Conservation (phyloP, 2,329 filamentous ascomycete genomes). For the Ophiostoma sp. region DNA sequence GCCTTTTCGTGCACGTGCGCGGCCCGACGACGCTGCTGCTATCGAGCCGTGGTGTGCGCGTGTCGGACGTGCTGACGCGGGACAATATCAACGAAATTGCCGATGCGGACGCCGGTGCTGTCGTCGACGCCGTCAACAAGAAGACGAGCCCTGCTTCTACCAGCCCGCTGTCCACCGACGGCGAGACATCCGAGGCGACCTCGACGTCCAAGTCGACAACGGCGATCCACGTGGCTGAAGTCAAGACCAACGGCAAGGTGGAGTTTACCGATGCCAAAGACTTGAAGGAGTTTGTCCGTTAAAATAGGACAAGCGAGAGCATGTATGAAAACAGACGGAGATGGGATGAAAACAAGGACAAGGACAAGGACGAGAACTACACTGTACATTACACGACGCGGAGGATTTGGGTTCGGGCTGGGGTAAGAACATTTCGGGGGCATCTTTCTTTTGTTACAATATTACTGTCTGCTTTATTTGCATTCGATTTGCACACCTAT, state of each 20-base stretch:
- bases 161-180: slow-evolving; percentile 30
- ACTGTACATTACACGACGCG: slow-evolving; percentile 10
- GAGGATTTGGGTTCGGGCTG: not conserved
- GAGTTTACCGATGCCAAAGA: slow-evolving; percentile 62
- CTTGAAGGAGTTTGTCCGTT: slow-evolving; percentile 57
- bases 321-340: not conserved
- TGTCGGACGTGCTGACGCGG: slow-evolving; percentile 74
- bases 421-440: not conserved
- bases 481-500: not conserved
- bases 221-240: slow-evolving; percentile 56
- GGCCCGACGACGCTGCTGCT: slow-evolving; percentile 84
- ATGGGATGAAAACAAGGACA: not conserved
- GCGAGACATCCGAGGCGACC: slow-evolving; percentile 22
- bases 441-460: slow-evolving; percentile 2
- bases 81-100: slow-evolving; percentile 90
- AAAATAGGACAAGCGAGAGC: not conserved
- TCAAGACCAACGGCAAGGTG: slow-evolving; percentile 65
- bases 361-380: not conserved
- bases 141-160: slow-evolving; percentile 41
- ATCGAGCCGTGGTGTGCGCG: slow-evolving; percentile 78
- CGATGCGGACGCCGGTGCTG: slow-evolving; percentile 71
- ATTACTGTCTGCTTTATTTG: not conserved
- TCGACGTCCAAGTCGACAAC: slow-evolving; percentile 35
- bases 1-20: slow-evolving; percentile 86
- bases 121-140: slow-evolving; percentile 59